Evolutionary conservation across 2,329 filamentous ascomycete genomes (phyloP).

Genomic region (Colletotrichum abscissum): DNA sequence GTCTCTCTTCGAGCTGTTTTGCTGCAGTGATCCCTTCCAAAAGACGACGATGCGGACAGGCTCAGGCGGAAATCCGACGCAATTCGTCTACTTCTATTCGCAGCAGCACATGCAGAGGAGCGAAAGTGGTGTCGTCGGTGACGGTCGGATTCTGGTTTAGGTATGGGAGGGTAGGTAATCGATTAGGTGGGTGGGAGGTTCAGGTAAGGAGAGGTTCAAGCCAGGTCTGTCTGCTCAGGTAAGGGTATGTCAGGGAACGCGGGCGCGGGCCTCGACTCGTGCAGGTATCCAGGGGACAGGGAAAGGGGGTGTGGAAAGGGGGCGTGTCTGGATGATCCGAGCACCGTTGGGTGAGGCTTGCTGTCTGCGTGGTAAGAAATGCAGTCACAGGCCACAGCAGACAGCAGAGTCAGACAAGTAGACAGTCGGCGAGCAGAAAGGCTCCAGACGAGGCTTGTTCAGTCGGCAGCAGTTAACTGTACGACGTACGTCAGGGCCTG

Average conservation of each 20-base stretch:
- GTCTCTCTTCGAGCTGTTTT: neutral
- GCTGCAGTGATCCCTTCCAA: neutral
- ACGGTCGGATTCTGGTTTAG: constrained; percentile 7
- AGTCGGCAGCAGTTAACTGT: neutral
- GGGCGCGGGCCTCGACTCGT: constrained; percentile 19
- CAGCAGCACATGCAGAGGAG: constrained; percentile 6
- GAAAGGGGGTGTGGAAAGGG: neutral
- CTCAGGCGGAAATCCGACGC: constrained; percentile 2
- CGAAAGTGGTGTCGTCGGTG: constrained; percentile 11
- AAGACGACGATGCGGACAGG: neutral
- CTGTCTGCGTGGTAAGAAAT: neutral
- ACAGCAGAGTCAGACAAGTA: too few relatives aligned
- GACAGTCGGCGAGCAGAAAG: neutral
- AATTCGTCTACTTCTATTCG: neutral
- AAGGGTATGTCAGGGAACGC: constrained; percentile 31
- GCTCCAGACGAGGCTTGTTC: neutral
- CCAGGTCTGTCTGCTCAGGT: constrained; percentile 4
- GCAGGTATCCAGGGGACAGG: constrained; percentile 14
- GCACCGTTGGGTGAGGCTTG: neutral
- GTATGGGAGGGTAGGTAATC: constrained; percentile 10
- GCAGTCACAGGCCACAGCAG: neutral
- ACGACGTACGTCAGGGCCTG: too few relatives aligned
- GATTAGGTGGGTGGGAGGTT: constrained; percentile 5
- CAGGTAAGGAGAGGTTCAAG: constrained; percentile 18
- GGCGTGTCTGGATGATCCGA: constrained; percentile 3